Percentiles rank a stretch among this genome's conserved stretches.
phyloP scores from a whole-genome alignment of 1,284 basidiomycete species.

The Cutaneotrichosporon curvatum region DNA sequence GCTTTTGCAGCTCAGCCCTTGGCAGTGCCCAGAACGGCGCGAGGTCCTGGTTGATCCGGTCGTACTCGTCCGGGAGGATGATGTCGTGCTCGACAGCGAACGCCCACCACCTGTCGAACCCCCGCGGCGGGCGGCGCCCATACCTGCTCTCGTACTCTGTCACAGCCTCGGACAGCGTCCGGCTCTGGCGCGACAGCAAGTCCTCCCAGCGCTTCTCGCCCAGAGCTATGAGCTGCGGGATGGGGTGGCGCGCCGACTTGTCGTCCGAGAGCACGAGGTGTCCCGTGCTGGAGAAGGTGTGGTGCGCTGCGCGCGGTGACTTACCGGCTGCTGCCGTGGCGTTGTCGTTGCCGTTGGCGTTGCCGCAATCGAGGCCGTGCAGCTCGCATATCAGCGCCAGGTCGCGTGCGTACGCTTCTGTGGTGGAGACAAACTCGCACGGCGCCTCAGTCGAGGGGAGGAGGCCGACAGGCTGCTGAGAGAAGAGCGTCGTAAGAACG shows the following conservation, averaged over 20 bases:
- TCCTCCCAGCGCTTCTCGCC: slow-evolving; percentile 64
- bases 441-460: neutral
- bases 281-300: slow-evolving; percentile 35
- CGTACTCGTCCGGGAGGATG: slow-evolving; percentile 82
- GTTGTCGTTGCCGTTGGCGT: neutral
- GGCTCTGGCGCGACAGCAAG: slow-evolving; percentile 64
- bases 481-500: too few species aligned
- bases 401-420: slow-evolving; percentile 39
- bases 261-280: slow-evolving; percentile 36
- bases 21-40: slow-evolving; percentile 70
- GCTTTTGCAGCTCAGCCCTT: slow-evolving; percentile 60
- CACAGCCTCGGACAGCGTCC: slow-evolving; percentile 63
- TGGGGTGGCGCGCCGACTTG: slow-evolving; percentile 57
- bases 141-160: slow-evolving; percentile 70
- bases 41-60: slow-evolving; percentile 68
- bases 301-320: slow-evolving; percentile 9
- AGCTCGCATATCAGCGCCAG: slow-evolving; percentile 24
- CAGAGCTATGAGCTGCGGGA: slow-evolving; percentile 65
- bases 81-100: slow-evolving; percentile 66
- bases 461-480: neutral
- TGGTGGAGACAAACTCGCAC: slow-evolving; percentile 36
- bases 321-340: neutral
- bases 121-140: slow-evolving; percentile 66
- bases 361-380: slow-evolving; percentile 7
- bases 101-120: slow-evolving; percentile 81